Evolutionary conservation across 2,329 filamentous ascomycete genomes (phyloP).

Genomic region (Hypoxylon sp.): DNA sequence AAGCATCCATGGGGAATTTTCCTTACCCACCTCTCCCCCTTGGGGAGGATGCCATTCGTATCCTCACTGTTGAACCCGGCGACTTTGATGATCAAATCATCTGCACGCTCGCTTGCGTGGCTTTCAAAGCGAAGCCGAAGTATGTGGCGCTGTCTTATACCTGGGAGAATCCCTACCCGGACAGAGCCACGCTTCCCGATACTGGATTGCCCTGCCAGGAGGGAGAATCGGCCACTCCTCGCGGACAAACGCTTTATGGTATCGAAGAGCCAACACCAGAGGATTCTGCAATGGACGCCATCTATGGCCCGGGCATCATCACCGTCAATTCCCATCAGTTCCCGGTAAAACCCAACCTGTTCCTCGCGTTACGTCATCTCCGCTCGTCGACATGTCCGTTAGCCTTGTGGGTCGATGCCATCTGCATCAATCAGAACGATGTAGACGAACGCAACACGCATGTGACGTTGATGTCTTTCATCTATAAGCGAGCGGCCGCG

Average conservation of each 20-base stretch:
- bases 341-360: constrained; percentile 18
- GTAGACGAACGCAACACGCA: constrained; percentile 3
- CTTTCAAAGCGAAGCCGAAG: constrained; percentile 39
- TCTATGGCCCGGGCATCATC: neutral
- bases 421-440: constrained; percentile 15
- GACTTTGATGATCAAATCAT: constrained; percentile 35
- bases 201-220: neutral
- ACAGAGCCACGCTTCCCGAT: constrained; percentile 4
- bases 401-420: constrained; percentile 15
- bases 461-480: constrained; percentile 26
- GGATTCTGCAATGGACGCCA: neutral
- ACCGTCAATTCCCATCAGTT: constrained; percentile 17
- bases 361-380: constrained; percentile 11
- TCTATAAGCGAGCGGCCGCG: constrained; percentile 24
- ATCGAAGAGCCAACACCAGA: neutral
- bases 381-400: neutral
- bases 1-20: neutral
- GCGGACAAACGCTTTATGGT: neutral
- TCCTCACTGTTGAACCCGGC: constrained; percentile 39
- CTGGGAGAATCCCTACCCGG: constrained; percentile 39
- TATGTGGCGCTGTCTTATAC: constrained; percentile 47
- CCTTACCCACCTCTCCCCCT: constrained; percentile 6
- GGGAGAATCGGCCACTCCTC: neutral
- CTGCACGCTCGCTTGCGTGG: constrained; percentile 33
- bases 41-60: constrained; percentile 23